Evolutionary conservation across 148 eudicot species (phyloP), one percentile per base, ranked within the genome.

Genomic region (Cornus florida): DNA sequence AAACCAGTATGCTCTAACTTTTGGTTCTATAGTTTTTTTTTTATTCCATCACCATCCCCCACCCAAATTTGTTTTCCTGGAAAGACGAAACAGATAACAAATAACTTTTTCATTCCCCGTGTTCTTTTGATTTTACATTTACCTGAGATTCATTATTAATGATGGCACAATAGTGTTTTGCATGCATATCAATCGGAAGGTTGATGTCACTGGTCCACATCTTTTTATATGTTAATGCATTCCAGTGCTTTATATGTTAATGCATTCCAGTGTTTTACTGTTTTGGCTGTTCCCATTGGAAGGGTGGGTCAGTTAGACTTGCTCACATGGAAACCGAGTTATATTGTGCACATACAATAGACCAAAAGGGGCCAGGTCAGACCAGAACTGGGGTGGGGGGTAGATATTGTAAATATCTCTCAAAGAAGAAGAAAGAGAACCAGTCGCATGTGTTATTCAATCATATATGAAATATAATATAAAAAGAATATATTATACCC

Each of bases 1-100:
- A 89, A 82, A 84, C 92, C 95, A 75, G 99, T 96, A 87, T 71
- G 92, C 81, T 72, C 43, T 74, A 56, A 14, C 41, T 43, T 60
- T 76, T 65, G 59, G 17, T 39, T 41, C 32, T 7, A 1, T 48
- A 17, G 14, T 28, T 39, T 57, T 32, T 62, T 62, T 46, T 33
- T 35, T 41, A 12, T 7, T 0, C 23, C 22, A n/a, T 6, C 23
- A 39, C 48, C 48, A 3, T 9, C 10, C 4, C 38, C 23, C 24
- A 68, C 5, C 12, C 33, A 8, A 43, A 24, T 32, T 39, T 65
- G 69, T 64, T 41, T 39, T 8, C 14, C 74, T 39, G 19, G 33
- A 11, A 50, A 10, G 59, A 17, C n/a, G n/a, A 28, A 22, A 24
- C 24, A 53, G 16, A 12, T 2, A 53, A 1, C 17, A 14, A 53